Conservation (phyloP, 345 rosid genomes). For the Eucalyptus regnans region DNA sequence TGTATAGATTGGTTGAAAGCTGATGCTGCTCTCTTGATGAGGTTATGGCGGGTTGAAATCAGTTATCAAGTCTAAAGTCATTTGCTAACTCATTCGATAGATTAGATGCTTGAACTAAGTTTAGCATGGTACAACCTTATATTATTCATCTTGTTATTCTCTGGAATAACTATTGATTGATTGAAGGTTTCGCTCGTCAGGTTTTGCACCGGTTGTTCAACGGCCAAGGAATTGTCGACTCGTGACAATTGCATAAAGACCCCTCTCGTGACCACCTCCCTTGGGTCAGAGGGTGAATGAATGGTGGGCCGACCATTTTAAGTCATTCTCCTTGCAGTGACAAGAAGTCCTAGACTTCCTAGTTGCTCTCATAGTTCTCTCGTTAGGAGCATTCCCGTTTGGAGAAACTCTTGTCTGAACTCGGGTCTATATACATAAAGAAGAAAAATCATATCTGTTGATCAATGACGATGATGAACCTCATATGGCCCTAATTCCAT, state of each 20-base stretch:
- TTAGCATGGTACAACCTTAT: fast-evolving
- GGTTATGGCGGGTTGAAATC: fast-evolving
- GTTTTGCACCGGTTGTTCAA: fast-evolving
- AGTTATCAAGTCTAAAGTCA: too few species aligned
- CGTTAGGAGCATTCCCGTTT: background rate
- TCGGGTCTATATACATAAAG: fast-evolving
- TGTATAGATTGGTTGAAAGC: fast-evolving
- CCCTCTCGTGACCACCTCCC: background rate
- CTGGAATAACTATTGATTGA: fast-evolving
- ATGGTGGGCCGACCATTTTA: background rate
- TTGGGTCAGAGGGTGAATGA: background rate
- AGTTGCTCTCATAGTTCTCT: background rate
- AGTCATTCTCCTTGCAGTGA: background rate
- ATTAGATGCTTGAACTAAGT: too few species aligned
- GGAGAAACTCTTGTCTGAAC: too few species aligned
- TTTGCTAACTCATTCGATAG: fast-evolving
- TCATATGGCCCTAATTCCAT: fast-evolving
- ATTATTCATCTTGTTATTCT: fast-evolving
- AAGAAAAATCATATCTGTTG: background rate
- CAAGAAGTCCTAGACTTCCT: background rate
- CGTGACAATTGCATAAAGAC: background rate
- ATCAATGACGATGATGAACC: background rate
- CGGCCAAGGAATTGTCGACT: fast-evolving
- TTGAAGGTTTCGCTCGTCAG: fast-evolving
- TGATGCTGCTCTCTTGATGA: fast-evolving